Conservation (phyloP, 352 stramenopile species). For the Phytophthora syringae region DNA sequence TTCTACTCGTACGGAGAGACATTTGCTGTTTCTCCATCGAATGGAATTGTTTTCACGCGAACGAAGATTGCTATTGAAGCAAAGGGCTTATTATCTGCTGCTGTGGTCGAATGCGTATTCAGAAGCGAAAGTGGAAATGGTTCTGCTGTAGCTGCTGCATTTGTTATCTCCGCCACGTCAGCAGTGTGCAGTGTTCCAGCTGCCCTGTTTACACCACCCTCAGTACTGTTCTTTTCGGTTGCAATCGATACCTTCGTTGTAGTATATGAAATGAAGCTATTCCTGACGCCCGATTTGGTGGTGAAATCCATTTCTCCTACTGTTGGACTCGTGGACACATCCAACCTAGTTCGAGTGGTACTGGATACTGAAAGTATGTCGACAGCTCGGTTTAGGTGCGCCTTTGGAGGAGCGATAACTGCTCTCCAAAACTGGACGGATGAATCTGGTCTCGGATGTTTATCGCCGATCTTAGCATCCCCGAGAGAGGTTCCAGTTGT, state of each 20-base stretch:
- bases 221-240: conserved; percentile 29
- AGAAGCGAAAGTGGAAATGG: background rate
- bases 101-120: conserved; percentile 37
- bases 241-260: conserved; percentile 28
- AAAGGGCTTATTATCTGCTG: conserved; percentile 22
- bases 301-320: conserved; percentile 36
- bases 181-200: conserved; percentile 29
- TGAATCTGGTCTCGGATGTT: conserved; percentile 34
- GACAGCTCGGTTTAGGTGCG: conserved; percentile 29
- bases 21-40: conserved; percentile 30
- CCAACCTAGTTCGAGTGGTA: conserved; percentile 27
- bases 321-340: conserved; percentile 26
- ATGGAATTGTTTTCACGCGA: conserved; percentile 39
- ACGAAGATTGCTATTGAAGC: conserved; percentile 34
- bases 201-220: background rate
- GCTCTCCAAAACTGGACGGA: background rate
- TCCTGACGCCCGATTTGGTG: conserved; percentile 9
- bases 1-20: conserved; percentile 23
- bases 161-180: conserved; percentile 8
- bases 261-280: conserved; percentile 27
- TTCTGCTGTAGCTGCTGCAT: conserved; percentile 1
- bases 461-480: conserved; percentile 19
- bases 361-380: conserved; percentile 5
- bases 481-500: conserved; percentile 18
- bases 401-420: conserved; percentile 29